Percentiles rank a stretch among this genome's conserved stretches.
phyloP scores from a whole-genome alignment of 2,329 filamentous ascomycete genomes.

The Dendryphion nanum region DNA sequence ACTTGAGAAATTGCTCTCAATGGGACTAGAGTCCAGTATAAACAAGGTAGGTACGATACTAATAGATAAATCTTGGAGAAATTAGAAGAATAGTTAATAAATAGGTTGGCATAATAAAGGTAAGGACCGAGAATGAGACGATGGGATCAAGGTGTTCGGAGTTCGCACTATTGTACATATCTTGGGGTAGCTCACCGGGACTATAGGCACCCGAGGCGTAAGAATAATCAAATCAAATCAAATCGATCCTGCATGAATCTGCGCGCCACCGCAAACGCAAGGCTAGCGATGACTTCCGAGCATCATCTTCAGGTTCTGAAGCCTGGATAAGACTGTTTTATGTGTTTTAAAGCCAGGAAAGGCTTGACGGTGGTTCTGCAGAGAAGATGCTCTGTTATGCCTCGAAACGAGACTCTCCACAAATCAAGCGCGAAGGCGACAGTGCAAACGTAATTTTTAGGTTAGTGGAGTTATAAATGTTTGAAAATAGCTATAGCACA shows the following conservation, averaged over 20 bases:
- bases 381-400: not conserved
- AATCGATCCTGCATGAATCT: not conserved
- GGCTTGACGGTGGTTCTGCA: constrained; percentile 1
- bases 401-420: not conserved
- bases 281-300: not conserved
- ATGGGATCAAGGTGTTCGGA: too few species aligned
- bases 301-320: not conserved
- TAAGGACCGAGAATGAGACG: too few species aligned
- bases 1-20: too few species aligned
- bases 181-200: too few species aligned
- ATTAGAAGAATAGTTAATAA: too few species aligned
- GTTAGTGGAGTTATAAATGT: not conserved
- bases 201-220: too few species aligned
- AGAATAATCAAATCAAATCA: too few species aligned
- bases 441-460: constrained; percentile 2
- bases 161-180: too few species aligned
- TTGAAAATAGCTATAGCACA: constrained; percentile 1
- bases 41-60: too few species aligned
- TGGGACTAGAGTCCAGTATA: too few species aligned
- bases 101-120: too few species aligned
- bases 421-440: not conserved
- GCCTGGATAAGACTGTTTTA: constrained; percentile 1
- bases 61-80: too few species aligned
- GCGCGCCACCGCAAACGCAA: not conserved
- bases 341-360: not conserved